Evolutionary conservation across 176 grass and related monocot species (phyloP).

Genomic region (Melocanna baccifera): DNA sequence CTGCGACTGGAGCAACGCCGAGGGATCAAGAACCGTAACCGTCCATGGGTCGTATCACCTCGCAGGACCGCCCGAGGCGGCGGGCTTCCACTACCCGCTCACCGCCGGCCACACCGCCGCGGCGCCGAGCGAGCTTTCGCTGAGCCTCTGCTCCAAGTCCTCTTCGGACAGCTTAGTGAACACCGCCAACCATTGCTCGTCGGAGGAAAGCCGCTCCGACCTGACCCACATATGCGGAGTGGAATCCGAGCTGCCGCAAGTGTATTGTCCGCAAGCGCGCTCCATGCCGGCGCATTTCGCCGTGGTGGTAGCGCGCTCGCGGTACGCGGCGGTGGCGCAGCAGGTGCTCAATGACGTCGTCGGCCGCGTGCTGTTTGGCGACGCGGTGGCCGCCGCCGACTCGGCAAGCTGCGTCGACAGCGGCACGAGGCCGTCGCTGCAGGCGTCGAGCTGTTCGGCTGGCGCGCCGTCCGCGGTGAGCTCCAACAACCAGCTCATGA

Average conservation of each 20-base stretch:
- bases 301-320: slow-evolving; percentile 49
- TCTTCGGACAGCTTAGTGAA: slow-evolving; percentile 18
- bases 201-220: slow-evolving; percentile 57
- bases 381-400: not conserved
- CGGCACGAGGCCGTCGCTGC: slow-evolving; percentile 13
- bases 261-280: not conserved
- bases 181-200: slow-evolving; percentile 40
- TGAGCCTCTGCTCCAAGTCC: slow-evolving; percentile 50
- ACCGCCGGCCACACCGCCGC: not conserved
- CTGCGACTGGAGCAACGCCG: slow-evolving; percentile 24
- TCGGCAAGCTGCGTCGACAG: slow-evolving; percentile 7
- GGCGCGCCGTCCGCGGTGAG: slow-evolving; percentile 18
- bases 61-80: not conserved
- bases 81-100: slow-evolving; percentile 9
- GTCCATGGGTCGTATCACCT: slow-evolving; percentile 22
- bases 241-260: not conserved
- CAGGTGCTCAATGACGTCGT: slow-evolving; percentile 58
- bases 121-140: slow-evolving; percentile 56
- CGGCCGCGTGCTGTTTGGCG: slow-evolving; percentile 37
- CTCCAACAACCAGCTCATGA: slow-evolving; percentile 29
- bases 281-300: slow-evolving; percentile 33
- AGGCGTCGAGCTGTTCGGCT: slow-evolving; percentile 26
- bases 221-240: slow-evolving; percentile 27
- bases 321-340: slow-evolving; percentile 56
- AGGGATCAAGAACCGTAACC: not conserved